Base-by-base conservation (phyloP, 2,329 filamentous ascomycete genomes). In the Penicillium digitatum region DNA sequence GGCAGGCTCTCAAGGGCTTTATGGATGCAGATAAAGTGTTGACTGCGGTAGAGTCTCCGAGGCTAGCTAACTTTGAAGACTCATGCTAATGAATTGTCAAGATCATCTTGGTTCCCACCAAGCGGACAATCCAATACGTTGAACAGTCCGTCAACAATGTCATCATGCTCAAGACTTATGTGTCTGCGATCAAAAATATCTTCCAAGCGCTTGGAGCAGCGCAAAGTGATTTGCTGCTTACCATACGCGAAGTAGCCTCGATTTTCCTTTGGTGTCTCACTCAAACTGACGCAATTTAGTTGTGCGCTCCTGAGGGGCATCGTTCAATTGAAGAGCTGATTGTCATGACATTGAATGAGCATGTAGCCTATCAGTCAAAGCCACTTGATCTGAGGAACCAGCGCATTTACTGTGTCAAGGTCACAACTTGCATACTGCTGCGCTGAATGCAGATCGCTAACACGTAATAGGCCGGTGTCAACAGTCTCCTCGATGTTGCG, bases 321-420 rank as follows among this genome's bases (percentile, higher is more conserved):
- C 74, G 77, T 18, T 78, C 80, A 0, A 81, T 93, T 3, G 77
- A 86, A 42, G 74, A 81, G 2, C 73, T 88, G 1, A 91, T 99
- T 48, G 76, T 82, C 42, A 75, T 79, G 14, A 83, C 83, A 0
- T 86, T 99, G 62, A 94, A 97, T 60, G 82, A 88, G 9, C 89
- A 96, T 68, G 89, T 91, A 0, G 82, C 81, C 0, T 95, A 88
- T 62, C 87, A 89, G 55, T 89, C 82, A 44, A 84, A 87, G 22
- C 87, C 94, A 0, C 79, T 97, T 5, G 93, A 96, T 58, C 78
- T 96, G 54, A 83, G 92, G 14, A 95, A 96, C 58, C 93, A 97
- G 69, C 81, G 93, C 59, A 89, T 88, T 0, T 96, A 95, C 74
- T 93, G 93, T 22, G 87, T 97, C 31, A 94, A 88, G 76, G 84